Evolutionary conservation across 1,284 basidiomycete species (phyloP), one percentile per base, ranked within the genome.

Genomic region (Cronartium ribicola): DNA sequence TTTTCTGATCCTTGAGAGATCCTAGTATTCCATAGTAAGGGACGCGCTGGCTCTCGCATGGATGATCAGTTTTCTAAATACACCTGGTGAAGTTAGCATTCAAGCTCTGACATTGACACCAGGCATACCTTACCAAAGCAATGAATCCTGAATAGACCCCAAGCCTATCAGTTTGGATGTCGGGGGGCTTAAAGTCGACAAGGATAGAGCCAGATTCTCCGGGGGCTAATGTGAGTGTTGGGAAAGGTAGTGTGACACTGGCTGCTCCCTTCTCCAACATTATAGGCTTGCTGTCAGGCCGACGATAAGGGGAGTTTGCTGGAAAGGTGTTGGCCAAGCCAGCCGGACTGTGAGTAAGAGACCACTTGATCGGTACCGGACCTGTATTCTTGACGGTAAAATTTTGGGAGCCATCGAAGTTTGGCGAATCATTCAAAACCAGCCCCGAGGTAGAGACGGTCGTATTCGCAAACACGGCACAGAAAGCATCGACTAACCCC

Each of bases 61-160:
- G 55, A 17, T 40, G 36, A 13, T 74, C 29, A 22, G 46, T 67
- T 51, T 10, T 39, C 71, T 74, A 29, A 10, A 29, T n/a, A 7
- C 17, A 20, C 51, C 17, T 55, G 20, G 36, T 44, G 6, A 73
- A 57, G 20, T 60, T 17, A 11, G 4, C n/a, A 13, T 17, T 7
- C 60, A 7, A 5, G 29, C 13, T 62, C 3, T 39, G 29, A 40
- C 6, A 29, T 14, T 7, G 57, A 63, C 6, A 13, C 10, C 14
- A 59, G 14, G 51, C 22, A n/a, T 13, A 39, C 37, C 51, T 64
- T 14, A 74, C 71, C 55, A 74, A 22, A 46, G 64, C 60, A 39
- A 74, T 62, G 46, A 67, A 74, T 39, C 71, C 71, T n/a, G 71
- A 74, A 66, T 74, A 74, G 3, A 74, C 64, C n/a, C 40, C 41